phyloP scores from a whole-genome alignment of 768 basidiomycete species.

The Dentipellis sp. region DNA sequence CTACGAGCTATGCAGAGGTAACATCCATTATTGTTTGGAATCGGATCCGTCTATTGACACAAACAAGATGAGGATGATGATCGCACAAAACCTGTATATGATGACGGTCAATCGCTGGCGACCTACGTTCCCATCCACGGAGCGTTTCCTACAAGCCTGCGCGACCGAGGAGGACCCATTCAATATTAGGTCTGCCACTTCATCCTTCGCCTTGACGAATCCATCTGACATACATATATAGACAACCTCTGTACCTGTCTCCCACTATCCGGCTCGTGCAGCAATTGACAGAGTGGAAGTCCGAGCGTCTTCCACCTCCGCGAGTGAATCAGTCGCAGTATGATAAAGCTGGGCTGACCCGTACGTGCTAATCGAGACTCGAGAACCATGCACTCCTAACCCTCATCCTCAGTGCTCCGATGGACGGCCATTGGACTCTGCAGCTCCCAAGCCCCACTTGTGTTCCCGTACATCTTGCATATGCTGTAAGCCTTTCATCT shows the following conservation, averaged over 20 bases:
- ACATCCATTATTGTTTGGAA: slow-evolving; percentile 1
- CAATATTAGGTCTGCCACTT: slow-evolving; percentile 7
- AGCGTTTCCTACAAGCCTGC: slow-evolving; percentile 6
- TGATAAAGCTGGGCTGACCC: slow-evolving; percentile 81
- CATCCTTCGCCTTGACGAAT: not conserved
- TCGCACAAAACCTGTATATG: slow-evolving; percentile 9
- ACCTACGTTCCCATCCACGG: slow-evolving; percentile 7
- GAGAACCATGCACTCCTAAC: not conserved
- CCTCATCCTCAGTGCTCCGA: slow-evolving; percentile 44
- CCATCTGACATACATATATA: slow-evolving; percentile 18
- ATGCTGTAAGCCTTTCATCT: slow-evolving; percentile 51
- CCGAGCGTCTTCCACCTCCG: slow-evolving; percentile 75
- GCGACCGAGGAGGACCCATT: slow-evolving; percentile 9
- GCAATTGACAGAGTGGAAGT: slow-evolving; percentile 60
- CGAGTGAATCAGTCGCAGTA: slow-evolving; percentile 83
- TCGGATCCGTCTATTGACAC: not conserved
- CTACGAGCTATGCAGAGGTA: slow-evolving; percentile 84
- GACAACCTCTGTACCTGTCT: slow-evolving; percentile 45
- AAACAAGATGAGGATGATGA: slow-evolving; percentile 4
- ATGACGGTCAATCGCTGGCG: slow-evolving; percentile 12
- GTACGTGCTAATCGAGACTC: slow-evolving; percentile 31
- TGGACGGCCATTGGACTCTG: slow-evolving; percentile 78
- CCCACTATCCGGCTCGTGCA: slow-evolving; percentile 47
- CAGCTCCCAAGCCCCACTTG: slow-evolving; percentile 61
- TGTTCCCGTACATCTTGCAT: slow-evolving; percentile 70